phyloP scores from a whole-genome alignment of 768 basidiomycete genomes.

The Russula compacta region DNA sequence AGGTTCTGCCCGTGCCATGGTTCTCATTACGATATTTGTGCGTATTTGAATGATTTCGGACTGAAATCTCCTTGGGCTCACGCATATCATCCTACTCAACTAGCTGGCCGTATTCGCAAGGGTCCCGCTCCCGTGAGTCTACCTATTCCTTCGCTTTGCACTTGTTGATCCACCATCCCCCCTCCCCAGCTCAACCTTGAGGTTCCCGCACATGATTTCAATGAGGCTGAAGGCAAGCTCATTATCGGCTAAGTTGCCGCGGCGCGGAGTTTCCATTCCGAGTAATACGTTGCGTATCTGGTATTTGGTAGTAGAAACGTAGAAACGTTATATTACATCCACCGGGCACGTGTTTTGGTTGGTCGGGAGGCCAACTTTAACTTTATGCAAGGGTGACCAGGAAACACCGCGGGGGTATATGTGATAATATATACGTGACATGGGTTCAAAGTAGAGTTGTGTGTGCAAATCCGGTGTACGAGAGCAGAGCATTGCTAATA shows the following conservation, averaged over 20 bases:
- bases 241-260: constrained; percentile 55
- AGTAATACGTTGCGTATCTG: neutral
- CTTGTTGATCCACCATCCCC: constrained; percentile 8
- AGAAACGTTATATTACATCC: neutral
- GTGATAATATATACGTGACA: constrained; percentile 1
- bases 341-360: neutral
- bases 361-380: neutral
- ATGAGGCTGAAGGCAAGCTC: constrained; percentile 79
- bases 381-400: neutral
- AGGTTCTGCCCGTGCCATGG: constrained; percentile 99
- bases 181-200: constrained; percentile 76
- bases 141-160: neutral
- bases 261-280: neutral
- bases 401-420: neutral
- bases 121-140: constrained; percentile 86
- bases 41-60: constrained; percentile 26
- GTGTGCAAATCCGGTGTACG: neutral
- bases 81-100: constrained; percentile 14
- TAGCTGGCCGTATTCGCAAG: constrained; percentile 90
- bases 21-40: constrained; percentile 96
- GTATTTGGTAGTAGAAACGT: constrained; percentile 3
- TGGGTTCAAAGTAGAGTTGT: constrained; percentile 1
- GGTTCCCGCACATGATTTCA: constrained; percentile 82
- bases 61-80: neutral
- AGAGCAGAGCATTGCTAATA: constrained; percentile 7